Base-by-base conservation (phyloP, 2,329 filamentous ascomycete species). In the Myriosclerotinia duriaeana region DNA sequence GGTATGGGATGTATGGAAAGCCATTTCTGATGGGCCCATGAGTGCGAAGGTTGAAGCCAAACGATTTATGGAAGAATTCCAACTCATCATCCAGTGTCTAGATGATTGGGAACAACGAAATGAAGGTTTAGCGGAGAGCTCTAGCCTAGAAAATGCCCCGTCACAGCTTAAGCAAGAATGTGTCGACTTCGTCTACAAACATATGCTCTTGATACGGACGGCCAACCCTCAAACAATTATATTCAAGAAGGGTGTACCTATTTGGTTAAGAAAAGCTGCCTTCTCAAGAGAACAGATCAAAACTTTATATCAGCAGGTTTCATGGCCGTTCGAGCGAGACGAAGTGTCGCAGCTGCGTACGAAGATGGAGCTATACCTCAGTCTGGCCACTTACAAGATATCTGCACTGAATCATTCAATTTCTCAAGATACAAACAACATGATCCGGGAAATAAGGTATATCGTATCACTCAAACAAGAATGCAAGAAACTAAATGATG, bases 1-100 rank as follows among this genome's bases (percentile, higher is more conserved):
- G 30, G 65, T 73, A 5, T 72, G 67, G 66, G 69, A 69, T 30
- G 54, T 72, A 34, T 73, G 66, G 58, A 46, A 68, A 26, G 67
- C 72, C 2, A 67, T 73, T 15, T 67, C 67, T 14, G 71, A 73
- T 61, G 72, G 71, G 15, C 70, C 70, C 36, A 54, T 71, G 14
- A 72, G 71, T 58, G 69, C 71, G 2, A 61, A 52, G 40, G 64
- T 67, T 30, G 67, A 73, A 64, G 70, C 70, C 38, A 15, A 66
- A 5, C 67, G 71, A 42, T 73, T 72, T 48, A 71, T 73, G 34
- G 62, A 69, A 7, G 71, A 73, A 22, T 72, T 71, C 48, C 26
- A 53, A 8, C 67, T 68, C 54, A 66, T 73, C 40, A 64, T 68
- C 14, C 48, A 60, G 12, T 66, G 71, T 48, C 56, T 73, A 12